These are phyloP conservation scores for Suillus ampliporus DNA, from an alignment of 768 basidiomycete species.

Conservation along the genomic window DNA sequence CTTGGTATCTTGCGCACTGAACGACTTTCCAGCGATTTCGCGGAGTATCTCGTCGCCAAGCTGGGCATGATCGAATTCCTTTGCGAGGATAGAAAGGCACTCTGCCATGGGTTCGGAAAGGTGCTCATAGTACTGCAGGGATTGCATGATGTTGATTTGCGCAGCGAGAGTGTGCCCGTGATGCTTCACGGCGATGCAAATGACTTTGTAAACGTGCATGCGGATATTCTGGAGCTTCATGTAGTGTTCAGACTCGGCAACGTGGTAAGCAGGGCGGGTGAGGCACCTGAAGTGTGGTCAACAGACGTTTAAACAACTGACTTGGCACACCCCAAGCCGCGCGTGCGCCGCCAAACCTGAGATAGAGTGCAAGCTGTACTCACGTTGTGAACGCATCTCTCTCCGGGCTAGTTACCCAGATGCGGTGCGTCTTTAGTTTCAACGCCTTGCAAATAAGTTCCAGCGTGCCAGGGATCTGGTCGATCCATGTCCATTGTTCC, in stretches of 20 bases:
- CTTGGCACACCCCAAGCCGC: not conserved
- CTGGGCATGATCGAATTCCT: no score
- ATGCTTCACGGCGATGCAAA: slow-evolving; percentile 91
- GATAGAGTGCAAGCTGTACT: slow-evolving; percentile 31
- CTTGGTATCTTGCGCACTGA: no score
- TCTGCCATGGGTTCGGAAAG: slow-evolving; percentile 48
- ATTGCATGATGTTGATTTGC: slow-evolving; percentile 90
- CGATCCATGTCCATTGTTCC: slow-evolving; percentile 74
- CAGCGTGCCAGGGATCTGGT: slow-evolving; percentile 75
- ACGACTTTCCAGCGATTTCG: no score
- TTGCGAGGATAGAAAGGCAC: no score
- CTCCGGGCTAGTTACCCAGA: slow-evolving; percentile 91
- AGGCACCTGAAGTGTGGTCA: slow-evolving; percentile 65
- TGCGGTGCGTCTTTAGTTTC: slow-evolving; percentile 68
- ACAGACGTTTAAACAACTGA: slow-evolving; percentile 3
- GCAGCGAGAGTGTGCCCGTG: slow-evolving; percentile 85
- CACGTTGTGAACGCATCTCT: slow-evolving; percentile 86
- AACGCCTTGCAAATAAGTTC: slow-evolving; percentile 76
- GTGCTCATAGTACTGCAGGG: slow-evolving; percentile 44
- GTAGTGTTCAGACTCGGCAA: slow-evolving; percentile 85
- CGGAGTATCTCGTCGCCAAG: no score
- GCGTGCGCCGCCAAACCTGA: not conserved
- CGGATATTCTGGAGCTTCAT: slow-evolving; percentile 82
- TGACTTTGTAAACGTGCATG: slow-evolving; percentile 81
- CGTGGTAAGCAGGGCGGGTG: slow-evolving; percentile 84